phyloP scores from a whole-genome alignment of 2,329 filamentous ascomycete species.

The Zymoseptoria tritici region DNA sequence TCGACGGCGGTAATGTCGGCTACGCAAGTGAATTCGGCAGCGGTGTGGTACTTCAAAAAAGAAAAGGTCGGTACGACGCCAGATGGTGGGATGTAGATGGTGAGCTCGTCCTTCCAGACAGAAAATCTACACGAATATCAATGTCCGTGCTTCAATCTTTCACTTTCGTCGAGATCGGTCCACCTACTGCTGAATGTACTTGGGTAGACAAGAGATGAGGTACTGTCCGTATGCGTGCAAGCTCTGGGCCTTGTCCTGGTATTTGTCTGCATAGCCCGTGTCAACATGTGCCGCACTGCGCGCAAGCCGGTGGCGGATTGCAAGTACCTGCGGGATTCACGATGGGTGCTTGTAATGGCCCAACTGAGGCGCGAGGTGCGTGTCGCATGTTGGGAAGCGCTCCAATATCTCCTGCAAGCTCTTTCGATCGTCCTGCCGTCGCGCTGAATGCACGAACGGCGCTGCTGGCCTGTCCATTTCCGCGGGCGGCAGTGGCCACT shows the following conservation, averaged over 20 bases:
- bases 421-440: constrained; percentile 36
- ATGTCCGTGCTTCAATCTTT: background rate
- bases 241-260: constrained; percentile 74
- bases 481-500: constrained; percentile 1
- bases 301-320: background rate
- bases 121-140: constrained; percentile 57
- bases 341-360: constrained; percentile 64
- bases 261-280: constrained; percentile 58
- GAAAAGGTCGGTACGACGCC: constrained; percentile 86
- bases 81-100: constrained; percentile 64
- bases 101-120: constrained; percentile 98
- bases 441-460: constrained; percentile 38
- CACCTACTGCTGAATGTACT: constrained; percentile 84
- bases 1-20: constrained; percentile 91
- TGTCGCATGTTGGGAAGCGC: constrained; percentile 40
- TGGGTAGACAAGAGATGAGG: constrained; percentile 91
- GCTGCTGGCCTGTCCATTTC: constrained; percentile 5
- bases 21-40: constrained; percentile 91
- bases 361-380: constrained; percentile 35
- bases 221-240: constrained; percentile 94
- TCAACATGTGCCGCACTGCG: background rate
- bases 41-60: constrained; percentile 96
- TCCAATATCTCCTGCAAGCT: constrained; percentile 35
- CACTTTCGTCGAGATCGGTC: background rate
- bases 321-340: constrained; percentile 64